Evolutionary conservation across 306 rosid genomes (phyloP).

Genomic region (Prunus armeniaca): DNA sequence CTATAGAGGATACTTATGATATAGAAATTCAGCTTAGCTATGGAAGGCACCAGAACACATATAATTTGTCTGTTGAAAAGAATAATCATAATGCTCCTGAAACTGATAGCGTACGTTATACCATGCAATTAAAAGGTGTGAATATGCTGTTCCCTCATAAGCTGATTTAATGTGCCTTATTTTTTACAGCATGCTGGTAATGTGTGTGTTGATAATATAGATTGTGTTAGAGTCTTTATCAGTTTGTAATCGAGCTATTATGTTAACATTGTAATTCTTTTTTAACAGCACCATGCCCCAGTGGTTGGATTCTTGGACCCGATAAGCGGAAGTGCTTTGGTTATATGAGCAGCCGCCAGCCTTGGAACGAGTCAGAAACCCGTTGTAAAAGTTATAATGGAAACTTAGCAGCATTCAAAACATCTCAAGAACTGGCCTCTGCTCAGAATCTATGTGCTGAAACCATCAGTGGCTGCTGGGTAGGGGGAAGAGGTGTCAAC

Average conservation of each 20-base stretch:
- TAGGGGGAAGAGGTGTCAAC: slow-evolving; percentile 69
- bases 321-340: slow-evolving; percentile 61
- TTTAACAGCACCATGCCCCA: slow-evolving; percentile 65
- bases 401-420: slow-evolving; percentile 56
- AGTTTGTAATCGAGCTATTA: slow-evolving; percentile 16
- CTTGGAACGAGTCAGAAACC: slow-evolving; percentile 86
- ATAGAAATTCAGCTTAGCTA: neutral
- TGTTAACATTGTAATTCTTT: slow-evolving; percentile 9
- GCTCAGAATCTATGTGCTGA: slow-evolving; percentile 54
- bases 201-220: neutral
- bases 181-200: neutral
- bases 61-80: neutral
- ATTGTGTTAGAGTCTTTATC: neutral
- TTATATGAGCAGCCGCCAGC: slow-evolving; percentile 37
- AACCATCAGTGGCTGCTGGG: slow-evolving; percentile 63
- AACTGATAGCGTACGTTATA: neutral
- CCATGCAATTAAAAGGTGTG: neutral
- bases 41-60: neutral
- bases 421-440: slow-evolving; percentile 55
- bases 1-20: neutral
- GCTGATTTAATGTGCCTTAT: neutral
- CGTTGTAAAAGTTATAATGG: slow-evolving; percentile 63
- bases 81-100: neutral
- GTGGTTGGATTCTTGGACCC: slow-evolving; percentile 61
- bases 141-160: neutral